phyloP scores from a whole-genome alignment of 805 yeast genomes.

The Myxozyma mucilagina region DNA sequence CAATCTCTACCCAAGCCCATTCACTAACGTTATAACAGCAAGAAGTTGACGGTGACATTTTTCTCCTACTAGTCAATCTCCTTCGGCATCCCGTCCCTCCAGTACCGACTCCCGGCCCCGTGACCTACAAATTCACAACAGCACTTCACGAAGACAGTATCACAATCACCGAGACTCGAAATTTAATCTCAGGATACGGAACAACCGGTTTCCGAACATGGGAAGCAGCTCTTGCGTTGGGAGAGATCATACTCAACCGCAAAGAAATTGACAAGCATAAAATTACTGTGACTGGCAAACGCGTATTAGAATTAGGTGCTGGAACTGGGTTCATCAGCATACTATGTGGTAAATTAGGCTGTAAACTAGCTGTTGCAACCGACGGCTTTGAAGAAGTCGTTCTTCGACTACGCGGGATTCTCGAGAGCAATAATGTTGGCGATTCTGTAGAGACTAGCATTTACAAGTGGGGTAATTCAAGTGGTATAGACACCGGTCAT shows the following conservation, averaged over 20 bases:
- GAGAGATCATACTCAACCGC: constrained; percentile 48
- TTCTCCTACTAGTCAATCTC: background rate
- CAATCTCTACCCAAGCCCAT: too few species aligned
- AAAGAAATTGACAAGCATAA: background rate
- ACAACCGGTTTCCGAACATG: constrained; percentile 90
- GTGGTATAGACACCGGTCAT: constrained; percentile 40
- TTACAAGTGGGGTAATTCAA: constrained; percentile 48
- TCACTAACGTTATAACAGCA: background rate
- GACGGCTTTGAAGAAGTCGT: constrained; percentile 67
- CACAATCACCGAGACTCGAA: constrained; percentile 33
- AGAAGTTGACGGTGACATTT: constrained; percentile 19
- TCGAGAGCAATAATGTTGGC: constrained; percentile 39
- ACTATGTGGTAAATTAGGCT: constrained; percentile 34
- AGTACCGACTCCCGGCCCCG: constrained; percentile 15
- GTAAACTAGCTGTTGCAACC: constrained; percentile 49
- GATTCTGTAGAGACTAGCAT: constrained; percentile 44
- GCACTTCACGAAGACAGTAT: constrained; percentile 6
- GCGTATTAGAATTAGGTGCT: constrained; percentile 73
- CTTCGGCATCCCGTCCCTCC: background rate
- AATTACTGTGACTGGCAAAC: constrained; percentile 25
- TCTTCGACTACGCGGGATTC: constrained; percentile 39
- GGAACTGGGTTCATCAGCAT: constrained; percentile 85
- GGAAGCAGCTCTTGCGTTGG: constrained; percentile 81
- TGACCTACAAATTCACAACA: constrained; percentile 1
- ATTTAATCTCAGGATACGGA: constrained; percentile 47